Conservation (phyloP, 805 yeast species). For the Metschnikowia borealis region DNA sequence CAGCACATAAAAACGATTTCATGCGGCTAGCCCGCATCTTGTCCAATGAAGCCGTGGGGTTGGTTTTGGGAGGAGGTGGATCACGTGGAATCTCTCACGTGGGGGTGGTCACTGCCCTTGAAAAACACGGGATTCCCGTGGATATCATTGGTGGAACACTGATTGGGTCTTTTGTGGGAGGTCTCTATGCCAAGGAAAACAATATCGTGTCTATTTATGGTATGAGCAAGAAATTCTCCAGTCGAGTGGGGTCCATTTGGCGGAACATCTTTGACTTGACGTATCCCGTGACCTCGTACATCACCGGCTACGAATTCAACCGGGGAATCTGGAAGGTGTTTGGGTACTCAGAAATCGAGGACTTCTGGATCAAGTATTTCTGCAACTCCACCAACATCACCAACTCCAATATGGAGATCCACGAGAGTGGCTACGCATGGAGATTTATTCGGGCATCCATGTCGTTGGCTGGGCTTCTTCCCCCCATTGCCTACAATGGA, state of each 20-base stretch:
- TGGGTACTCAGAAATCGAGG: constrained; percentile 90
- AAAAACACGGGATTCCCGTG: constrained; percentile 88
- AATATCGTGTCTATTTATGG: constrained; percentile 90
- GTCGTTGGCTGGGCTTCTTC: constrained; percentile 92
- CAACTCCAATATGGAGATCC: constrained; percentile 92
- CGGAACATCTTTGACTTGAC: constrained; percentile 79
- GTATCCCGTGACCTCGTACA: constrained; percentile 89
- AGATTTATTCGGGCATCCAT: constrained; percentile 91
- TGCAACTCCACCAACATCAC: constrained; percentile 94
- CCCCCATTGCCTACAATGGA: constrained; percentile 85
- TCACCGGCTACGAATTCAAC: constrained; percentile 96
- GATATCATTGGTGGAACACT: constrained; percentile 96
- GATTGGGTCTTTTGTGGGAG: constrained; percentile 94
- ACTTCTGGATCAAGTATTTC: constrained; percentile 87
- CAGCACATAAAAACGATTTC: constrained; percentile 59
- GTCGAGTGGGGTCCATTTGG: constrained; percentile 82
- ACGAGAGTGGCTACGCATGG: constrained; percentile 92
- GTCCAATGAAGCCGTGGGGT: constrained; percentile 90
- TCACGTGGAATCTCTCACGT: constrained; percentile 92
- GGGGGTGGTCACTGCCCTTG: constrained; percentile 87
- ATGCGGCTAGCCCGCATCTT: constrained; percentile 82
- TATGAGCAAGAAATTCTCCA: constrained; percentile 79
- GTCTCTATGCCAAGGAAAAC: constrained; percentile 87
- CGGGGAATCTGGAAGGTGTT: constrained; percentile 96
- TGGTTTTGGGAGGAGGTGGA: constrained; percentile 97